These are phyloP conservation scores for Endoconidiophora laricicola DNA, from an alignment of 2,329 filamentous ascomycete genomes.

Conservation along the genomic window DNA sequence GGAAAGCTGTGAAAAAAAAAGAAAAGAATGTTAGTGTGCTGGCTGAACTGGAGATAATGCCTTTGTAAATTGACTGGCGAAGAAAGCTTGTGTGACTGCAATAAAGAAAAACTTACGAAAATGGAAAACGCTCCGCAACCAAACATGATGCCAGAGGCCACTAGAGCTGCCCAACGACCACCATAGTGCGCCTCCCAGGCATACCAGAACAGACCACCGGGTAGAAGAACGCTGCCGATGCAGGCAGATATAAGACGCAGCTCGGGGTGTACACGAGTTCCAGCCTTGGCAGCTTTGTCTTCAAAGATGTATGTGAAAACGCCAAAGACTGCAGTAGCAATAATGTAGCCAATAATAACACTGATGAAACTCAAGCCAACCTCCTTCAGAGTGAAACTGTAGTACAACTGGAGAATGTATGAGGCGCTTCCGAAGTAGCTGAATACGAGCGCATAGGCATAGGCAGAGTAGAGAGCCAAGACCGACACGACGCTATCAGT, in stretches of 20 bases:
- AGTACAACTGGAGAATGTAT: conserved; percentile 29
- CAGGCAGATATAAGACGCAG: conserved; percentile 42
- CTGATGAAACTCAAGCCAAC: conserved; percentile 29
- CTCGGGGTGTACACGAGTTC: conserved; percentile 29
- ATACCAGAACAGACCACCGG: conserved; percentile 41
- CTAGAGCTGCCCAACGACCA: conserved; percentile 33
- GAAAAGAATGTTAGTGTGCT: conserved; percentile 11
- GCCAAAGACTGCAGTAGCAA: conserved; percentile 19
- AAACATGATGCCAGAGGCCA: conserved; percentile 36
- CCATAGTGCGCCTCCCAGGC: conserved; percentile 34
- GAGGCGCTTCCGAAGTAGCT: conserved; percentile 36
- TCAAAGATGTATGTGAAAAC: conserved; percentile 22
- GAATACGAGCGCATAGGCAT: conserved; percentile 35
- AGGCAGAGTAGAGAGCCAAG: conserved; percentile 31
- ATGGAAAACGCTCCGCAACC: conserved; percentile 43
- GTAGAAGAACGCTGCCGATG: conserved; percentile 36
- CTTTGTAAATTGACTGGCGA: background rate
- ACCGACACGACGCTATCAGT: conserved; percentile 47
- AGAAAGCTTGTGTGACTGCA: background rate
- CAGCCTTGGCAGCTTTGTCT: conserved; percentile 28
- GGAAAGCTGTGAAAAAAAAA: conserved; percentile 6
- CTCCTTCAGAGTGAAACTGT: conserved; percentile 28
- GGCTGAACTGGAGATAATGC: background rate
- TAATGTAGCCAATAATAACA: conserved; percentile 28
- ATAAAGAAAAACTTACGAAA: conserved; percentile 26